Conservation (phyloP, 345 rosid species). For the Camelina hispida region DNA sequence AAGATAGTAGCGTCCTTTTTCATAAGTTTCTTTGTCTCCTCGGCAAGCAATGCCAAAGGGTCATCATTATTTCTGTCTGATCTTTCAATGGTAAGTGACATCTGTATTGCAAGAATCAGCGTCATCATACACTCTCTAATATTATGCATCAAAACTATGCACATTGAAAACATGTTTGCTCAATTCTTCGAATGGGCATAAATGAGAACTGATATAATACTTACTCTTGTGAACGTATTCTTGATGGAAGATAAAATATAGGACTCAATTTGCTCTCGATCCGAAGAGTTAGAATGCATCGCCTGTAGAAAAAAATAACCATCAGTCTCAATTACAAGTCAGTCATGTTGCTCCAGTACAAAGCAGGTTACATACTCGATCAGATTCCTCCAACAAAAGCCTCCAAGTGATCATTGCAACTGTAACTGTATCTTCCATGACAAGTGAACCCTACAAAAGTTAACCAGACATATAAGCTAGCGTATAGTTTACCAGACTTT, state of each 20-base stretch:
- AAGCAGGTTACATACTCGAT: constrained; percentile 54
- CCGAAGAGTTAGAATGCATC: constrained; percentile 63
- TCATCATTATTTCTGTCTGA: constrained; percentile 69
- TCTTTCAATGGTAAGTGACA: constrained; percentile 66
- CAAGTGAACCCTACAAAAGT: constrained; percentile 60
- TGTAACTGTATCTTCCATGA: constrained; percentile 77
- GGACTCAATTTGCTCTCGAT: constrained; percentile 85
- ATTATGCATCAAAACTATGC: constrained; percentile 18
- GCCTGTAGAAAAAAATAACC: constrained; percentile 57
- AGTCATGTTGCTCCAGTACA: constrained; percentile 22
- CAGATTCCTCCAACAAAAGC: constrained; percentile 92
- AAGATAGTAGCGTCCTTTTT: constrained; percentile 69
- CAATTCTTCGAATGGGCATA: constrained; percentile 13
- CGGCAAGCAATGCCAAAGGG: constrained; percentile 86
- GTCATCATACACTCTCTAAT: constrained; percentile 18
- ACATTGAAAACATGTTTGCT: constrained; percentile 1
- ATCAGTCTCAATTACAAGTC: constrained; percentile 35
- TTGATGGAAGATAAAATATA: constrained; percentile 82
- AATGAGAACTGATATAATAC: constrained; percentile 35
- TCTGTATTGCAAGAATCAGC: constrained; percentile 54
- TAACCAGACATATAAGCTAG: no score
- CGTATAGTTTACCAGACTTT: no score
- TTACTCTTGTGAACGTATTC: constrained; percentile 80
- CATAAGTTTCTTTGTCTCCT: constrained; percentile 79
- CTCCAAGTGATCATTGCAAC: constrained; percentile 88